These are phyloP conservation scores for Neonectria faginata DNA, from an alignment of 2,329 filamentous ascomycete genomes.

Conservation along the genomic window DNA sequence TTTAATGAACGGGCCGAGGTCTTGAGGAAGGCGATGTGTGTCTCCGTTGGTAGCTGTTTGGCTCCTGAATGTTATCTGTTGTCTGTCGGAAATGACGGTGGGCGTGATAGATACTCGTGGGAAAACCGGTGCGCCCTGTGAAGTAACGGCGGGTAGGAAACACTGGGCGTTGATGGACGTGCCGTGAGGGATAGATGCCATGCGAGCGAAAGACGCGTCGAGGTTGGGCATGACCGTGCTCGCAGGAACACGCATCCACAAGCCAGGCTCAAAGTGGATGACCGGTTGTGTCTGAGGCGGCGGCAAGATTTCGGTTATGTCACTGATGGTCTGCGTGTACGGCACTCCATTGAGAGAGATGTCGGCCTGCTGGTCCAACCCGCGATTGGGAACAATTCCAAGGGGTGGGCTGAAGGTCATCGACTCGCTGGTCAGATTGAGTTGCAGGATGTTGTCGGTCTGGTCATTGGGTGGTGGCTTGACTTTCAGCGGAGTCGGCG, in stretches of 20 bases:
- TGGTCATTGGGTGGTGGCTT: slow-evolving; percentile 24
- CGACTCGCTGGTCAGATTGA: slow-evolving; percentile 54
- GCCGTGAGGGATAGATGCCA: slow-evolving; percentile 58
- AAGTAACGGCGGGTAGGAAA: slow-evolving; percentile 35
- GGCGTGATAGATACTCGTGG: slow-evolving; percentile 45
- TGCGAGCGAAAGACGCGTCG: slow-evolving; percentile 47
- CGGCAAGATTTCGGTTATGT: slow-evolving; percentile 45
- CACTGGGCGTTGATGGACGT: slow-evolving; percentile 57
- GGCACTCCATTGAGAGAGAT: slow-evolving; percentile 52
- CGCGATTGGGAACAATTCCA: slow-evolving; percentile 54
- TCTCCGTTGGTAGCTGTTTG: slow-evolving; percentile 17
- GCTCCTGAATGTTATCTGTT: slow-evolving; percentile 17
- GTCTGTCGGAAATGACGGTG: slow-evolving; percentile 22
- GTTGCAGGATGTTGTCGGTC: slow-evolving; percentile 50
- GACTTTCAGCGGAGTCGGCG: slow-evolving; percentile 32
- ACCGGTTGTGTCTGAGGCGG: slow-evolving; percentile 40
- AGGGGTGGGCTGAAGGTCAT: slow-evolving; percentile 48
- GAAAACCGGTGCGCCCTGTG: slow-evolving; percentile 37
- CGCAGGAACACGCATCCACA: slow-evolving; percentile 54
- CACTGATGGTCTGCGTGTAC: slow-evolving; percentile 52
- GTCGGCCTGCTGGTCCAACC: slow-evolving; percentile 48
- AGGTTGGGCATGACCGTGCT: slow-evolving; percentile 40
- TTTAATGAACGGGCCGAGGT: slow-evolving; percentile 44
- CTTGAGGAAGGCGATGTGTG: slow-evolving; percentile 46
- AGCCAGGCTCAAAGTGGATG: slow-evolving; percentile 57